A percentile compares a stretch with the other conserved stretches of the same genome.
Evolutionary conservation across 2,329 filamentous ascomycete genomes (phyloP).

Genomic region (Aspergillus fumigatiaffinis): DNA sequence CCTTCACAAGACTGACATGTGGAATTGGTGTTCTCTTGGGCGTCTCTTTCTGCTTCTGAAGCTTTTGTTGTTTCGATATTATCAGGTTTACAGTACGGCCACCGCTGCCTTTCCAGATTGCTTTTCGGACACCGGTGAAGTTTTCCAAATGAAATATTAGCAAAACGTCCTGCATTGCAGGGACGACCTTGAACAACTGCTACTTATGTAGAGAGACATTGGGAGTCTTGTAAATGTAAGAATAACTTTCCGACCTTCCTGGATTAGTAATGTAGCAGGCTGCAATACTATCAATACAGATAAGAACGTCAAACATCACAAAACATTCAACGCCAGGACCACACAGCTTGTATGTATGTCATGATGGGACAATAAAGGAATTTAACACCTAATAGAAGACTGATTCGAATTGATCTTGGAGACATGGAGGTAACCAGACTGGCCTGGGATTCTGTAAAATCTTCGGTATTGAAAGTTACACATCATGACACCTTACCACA

Average conservation of each 20-base stretch:
- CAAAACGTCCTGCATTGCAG: not conserved
- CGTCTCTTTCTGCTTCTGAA: not conserved
- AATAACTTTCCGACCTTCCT: not conserved
- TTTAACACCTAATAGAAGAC: not conserved
- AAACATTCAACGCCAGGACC: not conserved
- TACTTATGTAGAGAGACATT: not conserved
- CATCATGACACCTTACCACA: conserved; percentile 19
- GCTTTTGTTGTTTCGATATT: not conserved
- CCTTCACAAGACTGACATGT: conserved; percentile 9
- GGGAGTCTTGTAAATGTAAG: not conserved
- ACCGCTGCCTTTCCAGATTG: not conserved
- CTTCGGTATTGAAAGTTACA: not conserved
- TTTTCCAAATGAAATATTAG: not conserved
- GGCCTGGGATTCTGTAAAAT: not conserved
- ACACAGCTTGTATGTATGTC: not conserved
- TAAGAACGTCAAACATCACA: not conserved
- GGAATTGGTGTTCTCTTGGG: conserved; percentile 16
- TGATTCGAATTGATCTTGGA: not conserved
- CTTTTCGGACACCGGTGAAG: not conserved
- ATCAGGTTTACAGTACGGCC: not conserved
- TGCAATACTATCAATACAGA: not conserved
- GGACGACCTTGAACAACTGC: not conserved
- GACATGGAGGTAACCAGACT: not conserved
- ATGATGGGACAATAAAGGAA: not conserved
- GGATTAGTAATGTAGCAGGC: not conserved